A percentile compares a stretch with the other conserved stretches of the same genome.
Conservation (phyloP, 2,329 filamentous ascomycete genomes). For the Hymenoscyphus fraxineus region DNA sequence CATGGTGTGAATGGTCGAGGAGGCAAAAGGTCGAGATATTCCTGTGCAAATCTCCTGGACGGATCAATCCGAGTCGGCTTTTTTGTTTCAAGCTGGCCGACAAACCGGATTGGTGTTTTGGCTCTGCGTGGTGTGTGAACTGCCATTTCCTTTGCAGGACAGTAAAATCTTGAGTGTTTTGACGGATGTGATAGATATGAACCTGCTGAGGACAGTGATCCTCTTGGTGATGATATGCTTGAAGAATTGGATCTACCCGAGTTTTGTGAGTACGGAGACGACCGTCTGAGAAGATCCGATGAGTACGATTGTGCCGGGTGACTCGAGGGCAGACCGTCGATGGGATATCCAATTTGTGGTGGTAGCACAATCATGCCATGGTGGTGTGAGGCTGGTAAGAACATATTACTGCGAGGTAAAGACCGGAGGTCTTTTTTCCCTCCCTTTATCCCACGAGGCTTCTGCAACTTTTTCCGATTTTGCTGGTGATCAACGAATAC, state of each 20-base stretch:
- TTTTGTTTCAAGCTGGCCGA: conserved; percentile 30
- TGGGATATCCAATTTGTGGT: conserved; percentile 4
- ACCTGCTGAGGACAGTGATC: background rate
- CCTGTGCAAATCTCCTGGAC: conserved; percentile 24
- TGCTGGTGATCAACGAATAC: background rate
- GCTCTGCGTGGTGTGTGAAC: conserved; percentile 17
- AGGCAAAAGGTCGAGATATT: conserved; percentile 26
- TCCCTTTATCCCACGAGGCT: background rate
- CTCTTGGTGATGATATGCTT: background rate
- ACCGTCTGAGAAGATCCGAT: background rate
- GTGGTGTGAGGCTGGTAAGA: conserved; percentile 6
- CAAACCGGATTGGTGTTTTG: conserved; percentile 30
- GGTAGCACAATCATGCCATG: background rate
- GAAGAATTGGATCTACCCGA: background rate
- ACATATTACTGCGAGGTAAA: conserved; percentile 13
- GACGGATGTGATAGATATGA: background rate
- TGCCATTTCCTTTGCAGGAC: conserved; percentile 5
- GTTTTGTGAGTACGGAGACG: background rate
- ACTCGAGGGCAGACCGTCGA: background rate
- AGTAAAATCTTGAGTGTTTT: background rate
- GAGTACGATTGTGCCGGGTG: background rate
- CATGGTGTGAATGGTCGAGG: conserved; percentile 12
- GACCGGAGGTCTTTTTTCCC: conserved; percentile 1
- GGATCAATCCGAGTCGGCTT: conserved; percentile 14
- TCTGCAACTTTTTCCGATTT: background rate